phyloP scores from a whole-genome alignment of 2,329 filamentous ascomycete species.

The Monilinia fructicola region DNA sequence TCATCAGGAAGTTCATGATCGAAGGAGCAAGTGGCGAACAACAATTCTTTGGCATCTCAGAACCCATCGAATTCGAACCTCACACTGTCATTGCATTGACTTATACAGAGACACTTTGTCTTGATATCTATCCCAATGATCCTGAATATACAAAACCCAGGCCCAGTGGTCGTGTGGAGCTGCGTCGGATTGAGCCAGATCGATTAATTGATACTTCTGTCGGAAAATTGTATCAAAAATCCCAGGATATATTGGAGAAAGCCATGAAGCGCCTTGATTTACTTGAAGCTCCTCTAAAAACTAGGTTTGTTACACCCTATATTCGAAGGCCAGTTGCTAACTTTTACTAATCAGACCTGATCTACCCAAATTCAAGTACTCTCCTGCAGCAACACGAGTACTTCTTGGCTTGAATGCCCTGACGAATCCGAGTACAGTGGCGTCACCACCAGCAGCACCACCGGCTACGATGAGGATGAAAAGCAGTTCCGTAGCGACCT shows the following conservation, averaged over 20 bases:
- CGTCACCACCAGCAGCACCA: not conserved
- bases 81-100: not conserved
- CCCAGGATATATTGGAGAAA: not conserved
- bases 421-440: not conserved
- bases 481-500: not conserved
- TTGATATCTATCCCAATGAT: slow-evolving; percentile 3
- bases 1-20: not conserved
- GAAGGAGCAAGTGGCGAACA: not conserved
- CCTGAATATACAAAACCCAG: not conserved
- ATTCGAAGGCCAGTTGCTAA: not conserved
- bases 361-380: not conserved
- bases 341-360: not conserved
- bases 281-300: not conserved
- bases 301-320: not conserved
- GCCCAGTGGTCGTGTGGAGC: not conserved
- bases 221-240: not conserved
- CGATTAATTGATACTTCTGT: not conserved
- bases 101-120: not conserved
- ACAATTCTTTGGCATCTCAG: not conserved
- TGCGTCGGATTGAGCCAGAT: not conserved
- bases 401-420: not conserved
- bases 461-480: not conserved
- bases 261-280: not conserved
- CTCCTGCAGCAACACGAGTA: not conserved
- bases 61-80: not conserved